Conservation (phyloP, 83 land plant genomes). For the Thuja plicata region DNA sequence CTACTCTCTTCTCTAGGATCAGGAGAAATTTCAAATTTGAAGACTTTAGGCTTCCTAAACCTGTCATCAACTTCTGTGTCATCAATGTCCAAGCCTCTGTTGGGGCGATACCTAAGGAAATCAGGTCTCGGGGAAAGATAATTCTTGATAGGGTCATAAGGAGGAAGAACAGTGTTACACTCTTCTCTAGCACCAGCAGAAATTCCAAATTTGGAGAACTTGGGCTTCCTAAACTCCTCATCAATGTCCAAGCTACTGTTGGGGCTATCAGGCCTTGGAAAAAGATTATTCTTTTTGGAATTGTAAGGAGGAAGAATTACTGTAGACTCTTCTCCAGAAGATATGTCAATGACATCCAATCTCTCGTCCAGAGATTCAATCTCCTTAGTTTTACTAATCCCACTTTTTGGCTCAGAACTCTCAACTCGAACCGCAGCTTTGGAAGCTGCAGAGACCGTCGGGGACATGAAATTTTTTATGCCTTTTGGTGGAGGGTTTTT, state of each 20-base stretch:
- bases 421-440: constrained; percentile 34
- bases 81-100: constrained; percentile 26
- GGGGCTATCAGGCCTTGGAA: too few relatives aligned
- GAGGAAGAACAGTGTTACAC: constrained; percentile 25
- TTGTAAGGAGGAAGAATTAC: not conserved
- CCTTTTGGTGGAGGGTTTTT: constrained; percentile 20
- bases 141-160: constrained; percentile 58
- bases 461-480: constrained; percentile 59
- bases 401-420: not conserved
- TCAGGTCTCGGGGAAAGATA: constrained; percentile 55
- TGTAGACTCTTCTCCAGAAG: too few relatives aligned
- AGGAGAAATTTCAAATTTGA: constrained; percentile 16
- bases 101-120: constrained; percentile 51
- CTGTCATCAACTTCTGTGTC: not conserved
- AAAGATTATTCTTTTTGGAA: not conserved
- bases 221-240: too few relatives aligned
- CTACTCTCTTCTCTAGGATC: constrained; percentile 21
- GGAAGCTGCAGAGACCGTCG: constrained; percentile 59
- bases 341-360: too few relatives aligned
- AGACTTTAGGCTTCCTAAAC: not conserved
- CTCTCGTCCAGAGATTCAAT: too few relatives aligned
- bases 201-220: too few relatives aligned
- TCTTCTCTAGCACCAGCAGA: constrained; percentile 4
- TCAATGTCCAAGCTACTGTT: too few relatives aligned
- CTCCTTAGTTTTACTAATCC: too few relatives aligned